phyloP scores from a whole-genome alignment of 176 grass and related monocot genomes.

The Chrysopogon serrulatus region DNA sequence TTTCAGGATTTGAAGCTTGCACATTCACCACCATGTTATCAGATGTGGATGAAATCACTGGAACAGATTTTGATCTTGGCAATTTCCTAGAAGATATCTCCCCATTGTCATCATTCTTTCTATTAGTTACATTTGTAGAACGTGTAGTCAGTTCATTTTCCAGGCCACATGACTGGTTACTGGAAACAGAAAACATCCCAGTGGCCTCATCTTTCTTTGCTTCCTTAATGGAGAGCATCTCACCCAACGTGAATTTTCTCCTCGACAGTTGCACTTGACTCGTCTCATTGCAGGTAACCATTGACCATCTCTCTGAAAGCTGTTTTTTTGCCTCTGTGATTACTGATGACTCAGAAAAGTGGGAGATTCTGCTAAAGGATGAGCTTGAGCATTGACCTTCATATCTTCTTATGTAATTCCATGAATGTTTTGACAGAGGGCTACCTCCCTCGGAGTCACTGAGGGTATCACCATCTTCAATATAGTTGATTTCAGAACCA shows the following conservation, averaged over 20 bases:
- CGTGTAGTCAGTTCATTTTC: slow-evolving; percentile 20
- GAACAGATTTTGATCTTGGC: slow-evolving; percentile 42
- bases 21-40: slow-evolving; percentile 36
- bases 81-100: slow-evolving; percentile 36
- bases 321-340: slow-evolving; percentile 77
- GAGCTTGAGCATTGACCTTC: slow-evolving; percentile 49
- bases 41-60: slow-evolving; percentile 44
- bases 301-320: slow-evolving; percentile 77
- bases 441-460: slow-evolving; percentile 53
- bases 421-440: slow-evolving; percentile 47
- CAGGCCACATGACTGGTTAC: background rate
- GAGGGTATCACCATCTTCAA: slow-evolving; percentile 39
- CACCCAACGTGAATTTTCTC: slow-evolving; percentile 70
- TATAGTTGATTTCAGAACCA: slow-evolving; percentile 32
- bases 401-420: slow-evolving; percentile 50
- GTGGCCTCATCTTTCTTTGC: slow-evolving; percentile 34
- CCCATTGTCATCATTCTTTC: slow-evolving; percentile 23
- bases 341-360: slow-evolving; percentile 73
- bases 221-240: slow-evolving; percentile 76
- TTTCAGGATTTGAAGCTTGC: slow-evolving; percentile 36
- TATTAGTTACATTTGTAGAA: slow-evolving; percentile 25
- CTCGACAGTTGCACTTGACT: slow-evolving; percentile 36
- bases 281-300: slow-evolving; percentile 49
- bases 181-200: slow-evolving; percentile 1
- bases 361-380: slow-evolving; percentile 42